Base-by-base conservation (phyloP, 1,284 basidiomycete species). In the Ganoderma sinense region DNA sequence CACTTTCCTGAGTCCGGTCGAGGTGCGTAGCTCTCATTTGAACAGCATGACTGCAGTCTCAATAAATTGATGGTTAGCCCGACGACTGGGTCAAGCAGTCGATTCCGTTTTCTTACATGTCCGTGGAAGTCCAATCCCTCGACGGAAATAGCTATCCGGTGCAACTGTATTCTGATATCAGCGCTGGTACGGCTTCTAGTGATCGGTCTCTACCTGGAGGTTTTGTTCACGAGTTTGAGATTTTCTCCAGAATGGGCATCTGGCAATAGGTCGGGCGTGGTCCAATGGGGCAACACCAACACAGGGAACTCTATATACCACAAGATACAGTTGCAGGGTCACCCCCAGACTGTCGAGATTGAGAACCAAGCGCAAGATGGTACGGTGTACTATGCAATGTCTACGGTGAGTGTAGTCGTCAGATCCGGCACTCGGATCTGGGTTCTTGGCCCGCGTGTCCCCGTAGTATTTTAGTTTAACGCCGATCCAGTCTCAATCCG, bases 81-180 rank as follows among this genome's bases (percentile, higher is more conserved):
- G 71, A 71, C 11, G 79, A 83, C 74, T 73, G 77, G 66, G 74
- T 79, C 62, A 73, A 75, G 36, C 79, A 83, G 71, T 82, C 80
- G 13, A 65, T 82, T n/a, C 79, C 80, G 26, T 80, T 81, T 64
- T 73, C 79, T 7, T 81, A 83, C 67, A n/a, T 82, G 18, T 71
- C 75, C 39, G 64, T 83, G 23, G 76, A 79, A 16, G 78, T 76
- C 3, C 58, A 55, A 5, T 77, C 82, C 0, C 65, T 72, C 11
- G 82, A 83, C 66, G 79, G 77, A 18, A 39, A 71, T 1, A 8
- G 73, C 31, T 82, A 83, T 69, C 40, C 66, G 40, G 76, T 83
- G 16, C 76, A 80, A 66, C 63, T 80, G 33, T 81, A 83, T 73
- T 77, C 80, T 26, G 80, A 84, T 70, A 75, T 84, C 45, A 79